These are phyloP conservation scores for Juncus effusus DNA, from an alignment of 176 grass and related monocot species.

Conservation along the genomic window DNA sequence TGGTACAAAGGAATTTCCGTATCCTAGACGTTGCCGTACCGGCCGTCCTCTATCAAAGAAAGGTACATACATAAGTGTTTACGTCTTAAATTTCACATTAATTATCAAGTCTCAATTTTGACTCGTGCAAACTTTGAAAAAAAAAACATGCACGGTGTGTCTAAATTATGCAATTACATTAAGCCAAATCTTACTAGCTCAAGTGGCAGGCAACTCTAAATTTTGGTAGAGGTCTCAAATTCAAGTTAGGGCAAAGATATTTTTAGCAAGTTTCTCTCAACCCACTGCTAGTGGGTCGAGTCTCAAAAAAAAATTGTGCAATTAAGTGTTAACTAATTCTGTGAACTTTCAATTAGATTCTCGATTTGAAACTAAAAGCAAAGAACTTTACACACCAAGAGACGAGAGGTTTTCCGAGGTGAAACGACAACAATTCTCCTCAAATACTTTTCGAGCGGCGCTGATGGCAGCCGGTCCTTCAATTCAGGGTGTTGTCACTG, in stretches of 20 bases:
- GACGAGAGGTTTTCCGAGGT: conserved; percentile 75
- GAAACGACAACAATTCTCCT: conserved; percentile 51
- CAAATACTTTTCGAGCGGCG: conserved; percentile 36
- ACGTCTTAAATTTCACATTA: no score
- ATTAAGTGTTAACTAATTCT: no score
- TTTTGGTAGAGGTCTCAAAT: no score
- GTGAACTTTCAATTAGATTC: conserved; percentile 46
- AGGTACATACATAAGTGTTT: conserved; percentile 20
- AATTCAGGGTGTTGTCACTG: conserved; percentile 37
- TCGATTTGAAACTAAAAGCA: conserved; percentile 37
- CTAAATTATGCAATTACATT: neutral
- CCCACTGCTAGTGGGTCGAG: no score
- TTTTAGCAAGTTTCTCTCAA: no score
- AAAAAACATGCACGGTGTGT: no score
- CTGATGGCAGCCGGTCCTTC: conserved; percentile 50
- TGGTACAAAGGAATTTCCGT: conserved; percentile 50
- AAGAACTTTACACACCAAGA: conserved; percentile 50
- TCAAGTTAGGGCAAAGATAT: no score
- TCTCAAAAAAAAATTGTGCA: no score
- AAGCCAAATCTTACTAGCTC: neutral
- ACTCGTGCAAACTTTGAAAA: no score
- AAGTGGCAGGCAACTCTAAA: conserved; percentile 5
- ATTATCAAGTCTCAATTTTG: no score
- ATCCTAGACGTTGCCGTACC: conserved; percentile 72
- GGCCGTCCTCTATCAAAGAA: conserved; percentile 39